phyloP scores from a whole-genome alignment of 2,329 filamentous ascomycete genomes.

The Dothistroma septosporum region DNA sequence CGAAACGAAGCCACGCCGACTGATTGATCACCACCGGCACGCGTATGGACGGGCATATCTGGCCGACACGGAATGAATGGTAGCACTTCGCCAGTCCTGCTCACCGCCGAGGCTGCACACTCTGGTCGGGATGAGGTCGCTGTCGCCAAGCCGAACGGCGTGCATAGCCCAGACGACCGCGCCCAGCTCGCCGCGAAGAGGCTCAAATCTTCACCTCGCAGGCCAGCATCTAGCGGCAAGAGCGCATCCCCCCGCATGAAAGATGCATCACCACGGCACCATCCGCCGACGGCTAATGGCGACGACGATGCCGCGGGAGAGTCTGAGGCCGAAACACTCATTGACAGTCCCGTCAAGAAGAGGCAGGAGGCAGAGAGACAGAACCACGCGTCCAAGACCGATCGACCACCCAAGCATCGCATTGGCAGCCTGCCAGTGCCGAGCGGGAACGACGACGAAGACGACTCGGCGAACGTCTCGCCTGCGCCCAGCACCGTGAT shows the following conservation, averaged over 20 bases:
- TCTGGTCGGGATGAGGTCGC: conserved; percentile 7
- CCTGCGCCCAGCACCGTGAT: conserved; percentile 28
- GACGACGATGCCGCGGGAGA: conserved; percentile 38
- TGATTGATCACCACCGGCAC: too few species aligned
- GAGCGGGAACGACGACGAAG: conserved; percentile 30
- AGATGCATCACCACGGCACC: conserved; percentile 6
- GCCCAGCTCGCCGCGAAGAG: conserved; percentile 6
- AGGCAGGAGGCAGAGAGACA: conserved; percentile 36
- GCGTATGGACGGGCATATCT: conserved; percentile 3
- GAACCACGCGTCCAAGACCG: conserved; percentile 18
- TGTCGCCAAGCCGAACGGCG: conserved; percentile 10
- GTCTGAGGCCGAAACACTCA: conserved; percentile 50
- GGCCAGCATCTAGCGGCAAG: conserved; percentile 10
- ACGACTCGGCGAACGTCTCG: conserved; percentile 28
- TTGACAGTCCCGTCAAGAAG: conserved; percentile 42
- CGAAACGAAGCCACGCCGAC: not conserved
- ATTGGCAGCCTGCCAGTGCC: conserved; percentile 33
- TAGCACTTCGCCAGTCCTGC: conserved; percentile 26
- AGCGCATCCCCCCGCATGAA: conserved; percentile 12
- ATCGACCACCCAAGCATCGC: conserved; percentile 26
- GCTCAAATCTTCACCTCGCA: conserved; percentile 14
- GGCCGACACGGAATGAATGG: conserved; percentile 30
- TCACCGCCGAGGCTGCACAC: conserved; percentile 17
- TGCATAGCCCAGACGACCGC: conserved; percentile 5
- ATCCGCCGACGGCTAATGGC: conserved; percentile 13